These are phyloP conservation scores for Boletus reticuloceps DNA, from an alignment of 768 basidiomycete species.

Conservation along the genomic window DNA sequence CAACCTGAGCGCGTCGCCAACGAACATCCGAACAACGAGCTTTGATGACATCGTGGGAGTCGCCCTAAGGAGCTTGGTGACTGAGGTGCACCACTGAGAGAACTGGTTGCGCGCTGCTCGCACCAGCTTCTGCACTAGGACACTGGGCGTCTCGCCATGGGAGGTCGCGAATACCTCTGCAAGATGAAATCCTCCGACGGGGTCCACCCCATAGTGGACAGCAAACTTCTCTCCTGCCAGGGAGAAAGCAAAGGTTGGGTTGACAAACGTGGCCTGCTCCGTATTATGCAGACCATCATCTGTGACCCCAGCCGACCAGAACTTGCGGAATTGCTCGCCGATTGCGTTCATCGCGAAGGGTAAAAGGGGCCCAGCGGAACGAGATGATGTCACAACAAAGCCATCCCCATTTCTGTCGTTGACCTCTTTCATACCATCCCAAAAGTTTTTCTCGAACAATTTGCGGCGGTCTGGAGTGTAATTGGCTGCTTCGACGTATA, in stretches of 20 bases:
- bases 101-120: slow-evolving; percentile 20
- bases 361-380: slow-evolving; percentile 29
- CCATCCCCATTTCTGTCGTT: neutral
- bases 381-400: slow-evolving; percentile 10
- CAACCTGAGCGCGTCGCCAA: slow-evolving; percentile 28
- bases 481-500: slow-evolving; percentile 12
- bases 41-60: neutral
- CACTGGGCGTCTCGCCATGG: neutral
- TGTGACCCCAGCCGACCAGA: slow-evolving; percentile 26
- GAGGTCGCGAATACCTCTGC: slow-evolving; percentile 24
- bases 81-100: slow-evolving; percentile 27
- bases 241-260: slow-evolving; percentile 33
- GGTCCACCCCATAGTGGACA: slow-evolving; percentile 31
- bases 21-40: slow-evolving; percentile 29
- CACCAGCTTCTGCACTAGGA: slow-evolving; percentile 20
- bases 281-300: slow-evolving; percentile 20
- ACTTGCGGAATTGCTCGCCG: slow-evolving; percentile 21
- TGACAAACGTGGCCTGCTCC: slow-evolving; percentile 16
- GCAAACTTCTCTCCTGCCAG: slow-evolving; percentile 18
- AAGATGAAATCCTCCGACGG: slow-evolving; percentile 31
- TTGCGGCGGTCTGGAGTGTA: slow-evolving; percentile 11
- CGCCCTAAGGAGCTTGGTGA: slow-evolving; percentile 8
- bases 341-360: slow-evolving; percentile 6
- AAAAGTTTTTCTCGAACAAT: slow-evolving; percentile 15
- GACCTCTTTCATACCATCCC: slow-evolving; percentile 20